Evolutionary conservation across 768 basidiomycete genomes (phyloP), one percentile per base, ranked within the genome.

Genomic region (Gloeostereum incarnatum): DNA sequence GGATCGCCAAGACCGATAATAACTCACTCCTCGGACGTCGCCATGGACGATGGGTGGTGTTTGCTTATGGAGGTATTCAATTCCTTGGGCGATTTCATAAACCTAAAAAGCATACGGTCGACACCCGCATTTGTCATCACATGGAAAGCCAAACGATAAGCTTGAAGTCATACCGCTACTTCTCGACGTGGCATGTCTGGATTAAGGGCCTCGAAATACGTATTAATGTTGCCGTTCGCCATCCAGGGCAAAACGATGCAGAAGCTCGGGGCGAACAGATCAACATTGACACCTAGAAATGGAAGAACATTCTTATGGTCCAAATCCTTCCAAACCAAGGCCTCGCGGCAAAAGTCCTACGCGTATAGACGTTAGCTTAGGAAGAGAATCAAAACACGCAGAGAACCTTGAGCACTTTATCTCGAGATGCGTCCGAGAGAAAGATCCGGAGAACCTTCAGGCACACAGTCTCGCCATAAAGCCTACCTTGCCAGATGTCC

Each of bases 181-280:
- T 32, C 35, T 16, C 40, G 47, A 38, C 50, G 44, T 31, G 43
- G 47, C 27, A 43, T 41, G 5, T 34, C 11, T 2, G 47, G 46
- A 14, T 51, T 39, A 16, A 0, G 5, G 19, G 41, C 16, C 20
- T 61, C 52, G 43, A 59, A 61, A 2, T 36, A 11, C 20, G n/a
- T n/a, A n/a, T 7, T 42, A 3, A 61, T 22, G 3, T 44, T 56
- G 22, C 52, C 54, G 2, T 50, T 42, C 2, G 36, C 22, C 60
- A 59, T 60, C 58, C 58, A 61, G n/a, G 60, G 60, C 6, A 58
- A 58, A 35, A 59, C 50, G n/a, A 59, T 46, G n/a, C 39, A 26
- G 19, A 45, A 7, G 38, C 43, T 21, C n/a, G 36, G 41, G 9
- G 22, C 9, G 23, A 39, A 39, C 8, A 30, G 27, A 9, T 6